A percentile compares a stretch with the other conserved stretches of the same genome.
Conservation (phyloP, 2,329 filamentous ascomycete species). For the Periglandula ipomoeae region DNA sequence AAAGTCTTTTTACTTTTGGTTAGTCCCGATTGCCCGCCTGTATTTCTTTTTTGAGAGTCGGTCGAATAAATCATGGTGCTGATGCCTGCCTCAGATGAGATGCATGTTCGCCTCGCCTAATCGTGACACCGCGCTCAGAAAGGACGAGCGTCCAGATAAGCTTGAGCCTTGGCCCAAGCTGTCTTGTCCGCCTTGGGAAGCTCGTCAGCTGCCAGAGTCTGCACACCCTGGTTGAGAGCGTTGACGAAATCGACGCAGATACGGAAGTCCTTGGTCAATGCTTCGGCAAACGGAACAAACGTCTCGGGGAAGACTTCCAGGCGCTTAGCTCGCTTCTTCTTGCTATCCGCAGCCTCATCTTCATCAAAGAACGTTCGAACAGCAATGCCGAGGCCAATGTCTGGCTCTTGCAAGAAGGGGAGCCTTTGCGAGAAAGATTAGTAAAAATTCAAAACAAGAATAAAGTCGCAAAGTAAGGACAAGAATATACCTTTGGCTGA, state of each 20-base stretch:
- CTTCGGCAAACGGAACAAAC: slow-evolving; percentile 49
- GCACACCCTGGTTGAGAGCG: slow-evolving; percentile 48
- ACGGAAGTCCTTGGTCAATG: slow-evolving; percentile 51
- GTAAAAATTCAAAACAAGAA: not conserved
- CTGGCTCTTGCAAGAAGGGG: slow-evolving; percentile 60
- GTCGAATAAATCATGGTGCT: not conserved
- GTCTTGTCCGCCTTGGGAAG: slow-evolving; percentile 37
- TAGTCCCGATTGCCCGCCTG: not conserved
- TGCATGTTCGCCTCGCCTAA: not conserved
- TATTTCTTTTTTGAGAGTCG: not conserved
- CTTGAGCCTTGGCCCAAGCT: slow-evolving; percentile 46
- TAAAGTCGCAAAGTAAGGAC: not conserved
- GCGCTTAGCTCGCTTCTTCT: slow-evolving; percentile 34
- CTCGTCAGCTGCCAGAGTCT: slow-evolving; percentile 39
- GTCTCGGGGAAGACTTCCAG: slow-evolving; percentile 41
- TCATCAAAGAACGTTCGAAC: slow-evolving; percentile 74
- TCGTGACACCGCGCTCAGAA: slow-evolving; percentile 19
- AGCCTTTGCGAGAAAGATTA: slow-evolving; percentile 36
- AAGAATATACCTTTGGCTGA: slow-evolving; percentile 59
- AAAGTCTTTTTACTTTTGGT: not conserved
- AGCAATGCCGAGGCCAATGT: slow-evolving; percentile 69
- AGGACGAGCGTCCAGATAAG: slow-evolving; percentile 39
- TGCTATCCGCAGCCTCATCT: slow-evolving; percentile 48
- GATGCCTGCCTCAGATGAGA: not conserved
- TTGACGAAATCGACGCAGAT: slow-evolving; percentile 49